phyloP scores from a whole-genome alignment of 768 basidiomycete genomes.

The Psilocybe azurescens region DNA sequence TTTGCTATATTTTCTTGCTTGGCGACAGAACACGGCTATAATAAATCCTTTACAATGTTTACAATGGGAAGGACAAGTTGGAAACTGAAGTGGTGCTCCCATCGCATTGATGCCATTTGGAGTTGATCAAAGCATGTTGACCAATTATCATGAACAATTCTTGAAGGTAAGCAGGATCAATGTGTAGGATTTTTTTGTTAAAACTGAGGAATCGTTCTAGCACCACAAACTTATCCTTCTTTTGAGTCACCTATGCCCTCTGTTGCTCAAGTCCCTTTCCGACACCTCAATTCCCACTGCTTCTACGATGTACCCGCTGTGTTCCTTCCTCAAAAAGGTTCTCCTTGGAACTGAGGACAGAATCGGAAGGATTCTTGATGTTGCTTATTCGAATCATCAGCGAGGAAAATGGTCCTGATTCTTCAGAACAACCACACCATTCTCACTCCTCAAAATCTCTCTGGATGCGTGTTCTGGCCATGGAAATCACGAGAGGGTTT shows the following conservation, averaged over 20 bases:
- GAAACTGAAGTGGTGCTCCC: no score
- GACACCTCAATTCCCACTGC: slow-evolving; percentile 87
- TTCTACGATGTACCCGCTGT: slow-evolving; percentile 92
- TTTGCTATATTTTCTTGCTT: no score
- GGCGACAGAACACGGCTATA: no score
- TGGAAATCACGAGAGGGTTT: slow-evolving; percentile 92
- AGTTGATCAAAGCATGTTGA: slow-evolving; percentile 94
- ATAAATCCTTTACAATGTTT: no score
- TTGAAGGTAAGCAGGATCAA: slow-evolving; percentile 58
- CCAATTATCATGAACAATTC: slow-evolving; percentile 89
- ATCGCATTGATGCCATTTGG: slow-evolving; percentile 44
- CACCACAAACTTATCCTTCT: slow-evolving; percentile 85
- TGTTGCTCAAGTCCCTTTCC: slow-evolving; percentile 85
- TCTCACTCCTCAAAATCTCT: slow-evolving; percentile 54
- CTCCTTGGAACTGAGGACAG: slow-evolving; percentile 76
- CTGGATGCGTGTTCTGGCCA: slow-evolving; percentile 91
- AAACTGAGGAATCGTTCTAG: slow-evolving; percentile 39
- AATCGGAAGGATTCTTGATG: slow-evolving; percentile 87
- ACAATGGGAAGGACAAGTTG: no score
- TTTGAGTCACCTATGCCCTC: slow-evolving; percentile 87
- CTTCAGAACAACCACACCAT: slow-evolving; percentile 31
- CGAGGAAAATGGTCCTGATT: slow-evolving; percentile 47
- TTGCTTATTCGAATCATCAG: slow-evolving; percentile 69
- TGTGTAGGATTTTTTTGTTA: neutral
- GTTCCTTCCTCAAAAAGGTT: slow-evolving; percentile 92